Conservation (phyloP, 495 filamentous ascomycete genomes). For the Cryomyces minteri region DNA sequence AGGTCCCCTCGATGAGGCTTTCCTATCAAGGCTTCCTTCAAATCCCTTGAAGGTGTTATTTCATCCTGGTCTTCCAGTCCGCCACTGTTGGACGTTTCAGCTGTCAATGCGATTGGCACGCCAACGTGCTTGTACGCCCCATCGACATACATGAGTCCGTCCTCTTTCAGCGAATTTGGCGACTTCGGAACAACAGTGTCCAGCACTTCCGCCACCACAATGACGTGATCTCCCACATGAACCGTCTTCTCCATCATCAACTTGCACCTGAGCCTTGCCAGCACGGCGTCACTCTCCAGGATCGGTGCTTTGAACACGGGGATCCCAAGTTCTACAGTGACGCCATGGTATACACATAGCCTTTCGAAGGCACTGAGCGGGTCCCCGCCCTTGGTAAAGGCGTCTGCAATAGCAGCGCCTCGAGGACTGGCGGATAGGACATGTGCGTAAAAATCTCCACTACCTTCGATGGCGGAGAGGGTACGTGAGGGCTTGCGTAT, state of each 20-base stretch:
- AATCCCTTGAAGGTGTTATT: too few relatives aligned
- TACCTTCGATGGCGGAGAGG: conserved; percentile 32
- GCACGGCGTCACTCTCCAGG: conserved; percentile 18
- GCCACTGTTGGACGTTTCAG: too few relatives aligned
- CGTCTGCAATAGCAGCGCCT: conserved; percentile 11
- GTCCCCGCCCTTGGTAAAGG: conserved; percentile 9
- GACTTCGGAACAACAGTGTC: not conserved
- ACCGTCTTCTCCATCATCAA: conserved; percentile 17
- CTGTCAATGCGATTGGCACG: not conserved
- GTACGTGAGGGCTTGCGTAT: conserved; percentile 57
- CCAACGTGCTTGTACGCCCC: not conserved
- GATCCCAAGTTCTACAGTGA: too few relatives aligned
- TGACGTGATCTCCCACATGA: conserved; percentile 31
- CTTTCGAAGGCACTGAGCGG: too few relatives aligned
- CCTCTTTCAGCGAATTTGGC: not conserved
- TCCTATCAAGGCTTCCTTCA: too few relatives aligned
- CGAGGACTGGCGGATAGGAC: conserved; percentile 11
- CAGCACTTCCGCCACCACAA: conserved; percentile 34
- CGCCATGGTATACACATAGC: too few relatives aligned
- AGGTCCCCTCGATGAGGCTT: too few relatives aligned
- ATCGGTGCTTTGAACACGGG: not conserved
- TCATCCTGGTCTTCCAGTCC: too few relatives aligned
- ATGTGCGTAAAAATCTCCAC: conserved; percentile 8
- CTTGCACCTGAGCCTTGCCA: conserved; percentile 24
- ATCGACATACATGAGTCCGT: conserved; percentile 3